Evolutionary conservation across 768 basidiomycete species (phyloP).

Genomic region (Mycena rebaudengoi): DNA sequence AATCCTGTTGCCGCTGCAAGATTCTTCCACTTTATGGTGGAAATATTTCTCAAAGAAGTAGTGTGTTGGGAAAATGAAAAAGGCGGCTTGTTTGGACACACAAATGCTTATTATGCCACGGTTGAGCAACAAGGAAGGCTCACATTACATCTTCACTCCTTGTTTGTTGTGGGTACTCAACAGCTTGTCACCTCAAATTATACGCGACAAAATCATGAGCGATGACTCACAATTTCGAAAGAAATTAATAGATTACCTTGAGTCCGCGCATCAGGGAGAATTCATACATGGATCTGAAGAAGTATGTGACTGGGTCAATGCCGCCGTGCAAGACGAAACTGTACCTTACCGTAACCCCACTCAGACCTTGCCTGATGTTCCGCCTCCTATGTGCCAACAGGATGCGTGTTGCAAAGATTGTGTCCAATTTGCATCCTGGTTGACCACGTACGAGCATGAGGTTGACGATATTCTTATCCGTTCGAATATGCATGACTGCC

Average conservation of each 20-base stretch:
- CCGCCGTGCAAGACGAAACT: no score
- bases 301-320: no score
- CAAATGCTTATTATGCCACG: conserved; percentile 40
- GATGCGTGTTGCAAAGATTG: no score
- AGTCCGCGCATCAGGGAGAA: conserved; percentile 40
- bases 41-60: conserved; percentile 37
- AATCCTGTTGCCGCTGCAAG: conserved; percentile 41
- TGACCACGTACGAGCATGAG: no score
- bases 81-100: conserved; percentile 37
- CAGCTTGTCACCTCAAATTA: conserved; percentile 41
- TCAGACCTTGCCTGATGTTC: no score
- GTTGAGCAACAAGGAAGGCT: conserved; percentile 48
- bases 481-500: no score
- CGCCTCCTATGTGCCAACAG: no score
- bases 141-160: conserved; percentile 46
- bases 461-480: no score
- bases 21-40: conserved; percentile 42
- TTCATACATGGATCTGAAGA: no score
- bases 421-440: no score
- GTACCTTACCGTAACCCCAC: no score
- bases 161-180: conserved; percentile 46
- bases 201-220: conserved; percentile 35
- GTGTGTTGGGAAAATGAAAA: conserved; percentile 21
- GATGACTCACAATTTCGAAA: conserved; percentile 32
- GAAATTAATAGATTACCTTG: conserved; percentile 37